phyloP scores from a whole-genome alignment of 345 rosid genomes.

The Hypericum androsaemum region DNA sequence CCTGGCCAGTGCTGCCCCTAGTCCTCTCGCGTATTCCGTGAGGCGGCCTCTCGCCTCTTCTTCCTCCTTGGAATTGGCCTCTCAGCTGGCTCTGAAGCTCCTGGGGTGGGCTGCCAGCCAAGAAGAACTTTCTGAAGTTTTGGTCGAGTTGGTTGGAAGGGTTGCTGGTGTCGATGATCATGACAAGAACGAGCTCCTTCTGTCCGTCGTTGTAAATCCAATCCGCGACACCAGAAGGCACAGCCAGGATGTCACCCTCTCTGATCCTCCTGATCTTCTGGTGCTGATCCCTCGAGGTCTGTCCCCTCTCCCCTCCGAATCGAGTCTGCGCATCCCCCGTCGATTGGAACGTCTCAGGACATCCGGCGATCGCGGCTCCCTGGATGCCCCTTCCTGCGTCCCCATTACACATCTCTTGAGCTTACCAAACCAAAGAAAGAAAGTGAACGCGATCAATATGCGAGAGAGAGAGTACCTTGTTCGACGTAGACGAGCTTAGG shows the following conservation, averaged over 20 bases:
- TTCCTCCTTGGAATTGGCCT: neutral
- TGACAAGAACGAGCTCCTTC: constrained; percentile 23
- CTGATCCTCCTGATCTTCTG: constrained; percentile 24
- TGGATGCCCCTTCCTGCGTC: constrained; percentile 26
- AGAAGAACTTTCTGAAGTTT: constrained; percentile 32
- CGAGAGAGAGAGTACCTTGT: too few relatives aligned
- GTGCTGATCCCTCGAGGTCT: constrained; percentile 14
- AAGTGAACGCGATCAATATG: too few relatives aligned
- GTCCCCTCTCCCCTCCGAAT: neutral
- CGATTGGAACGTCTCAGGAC: constrained; percentile 33
- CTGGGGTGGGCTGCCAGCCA: constrained; percentile 38
- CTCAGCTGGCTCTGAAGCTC: constrained; percentile 9
- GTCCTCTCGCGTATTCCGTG: neutral
- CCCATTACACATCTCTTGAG: too few relatives aligned
- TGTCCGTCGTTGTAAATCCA: constrained; percentile 42
- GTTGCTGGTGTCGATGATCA: constrained; percentile 25
- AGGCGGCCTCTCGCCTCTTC: neutral
- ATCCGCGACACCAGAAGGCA: constrained; percentile 35
- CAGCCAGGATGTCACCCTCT: constrained; percentile 32
- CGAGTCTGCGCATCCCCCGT: neutral
- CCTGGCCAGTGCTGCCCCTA: constrained; percentile 1
- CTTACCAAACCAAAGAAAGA: too few relatives aligned
- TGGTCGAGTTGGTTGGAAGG: constrained; percentile 39
- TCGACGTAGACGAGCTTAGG: neutral
- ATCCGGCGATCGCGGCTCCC: constrained; percentile 28